Conservation (phyloP, 2,329 filamentous ascomycete species). For the Monosporascus sp. region DNA sequence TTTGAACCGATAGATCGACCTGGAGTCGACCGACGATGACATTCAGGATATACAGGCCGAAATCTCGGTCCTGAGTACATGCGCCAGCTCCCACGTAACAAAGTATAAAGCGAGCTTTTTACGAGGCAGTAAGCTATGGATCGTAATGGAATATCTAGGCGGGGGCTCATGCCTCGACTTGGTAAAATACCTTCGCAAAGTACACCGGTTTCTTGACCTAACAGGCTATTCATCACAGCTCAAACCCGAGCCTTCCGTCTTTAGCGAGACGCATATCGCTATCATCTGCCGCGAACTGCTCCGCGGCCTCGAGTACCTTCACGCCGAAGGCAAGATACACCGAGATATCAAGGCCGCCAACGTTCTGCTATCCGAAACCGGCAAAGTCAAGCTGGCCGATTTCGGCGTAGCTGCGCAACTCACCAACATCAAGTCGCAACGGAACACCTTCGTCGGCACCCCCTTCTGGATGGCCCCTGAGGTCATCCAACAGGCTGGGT, state of each 20-base stretch:
- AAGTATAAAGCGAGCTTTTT: constrained; percentile 96
- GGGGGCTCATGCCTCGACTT: constrained; percentile 93
- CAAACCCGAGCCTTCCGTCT: constrained; percentile 69
- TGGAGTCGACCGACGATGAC: constrained; percentile 97
- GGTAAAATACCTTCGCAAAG: constrained; percentile 44
- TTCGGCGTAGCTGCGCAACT: constrained; percentile 96
- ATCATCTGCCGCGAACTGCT: constrained; percentile 92
- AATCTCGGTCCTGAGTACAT: constrained; percentile 91
- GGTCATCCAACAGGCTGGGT: constrained; percentile 80
- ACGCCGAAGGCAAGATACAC: constrained; percentile 91
- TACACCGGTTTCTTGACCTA: constrained; percentile 17
- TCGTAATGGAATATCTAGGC: constrained; percentile 97
- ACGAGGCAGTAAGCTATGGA: constrained; percentile 96
- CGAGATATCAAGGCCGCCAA: constrained; percentile 97
- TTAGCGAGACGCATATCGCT: constrained; percentile 85
- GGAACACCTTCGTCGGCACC: constrained; percentile 95
- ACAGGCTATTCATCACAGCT: constrained; percentile 49
- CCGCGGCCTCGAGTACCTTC: constrained; percentile 85
- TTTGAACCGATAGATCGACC: constrained; percentile 69
- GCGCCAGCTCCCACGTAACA: constrained; percentile 88
- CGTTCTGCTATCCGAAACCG: constrained; percentile 81
- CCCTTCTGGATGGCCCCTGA: constrained; percentile 98
- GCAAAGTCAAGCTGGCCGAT: constrained; percentile 92
- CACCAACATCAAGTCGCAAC: constrained; percentile 94
- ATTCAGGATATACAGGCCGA: constrained; percentile 98